Conservation (phyloP, 768 basidiomycete genomes). For the Vararia minispora region DNA sequence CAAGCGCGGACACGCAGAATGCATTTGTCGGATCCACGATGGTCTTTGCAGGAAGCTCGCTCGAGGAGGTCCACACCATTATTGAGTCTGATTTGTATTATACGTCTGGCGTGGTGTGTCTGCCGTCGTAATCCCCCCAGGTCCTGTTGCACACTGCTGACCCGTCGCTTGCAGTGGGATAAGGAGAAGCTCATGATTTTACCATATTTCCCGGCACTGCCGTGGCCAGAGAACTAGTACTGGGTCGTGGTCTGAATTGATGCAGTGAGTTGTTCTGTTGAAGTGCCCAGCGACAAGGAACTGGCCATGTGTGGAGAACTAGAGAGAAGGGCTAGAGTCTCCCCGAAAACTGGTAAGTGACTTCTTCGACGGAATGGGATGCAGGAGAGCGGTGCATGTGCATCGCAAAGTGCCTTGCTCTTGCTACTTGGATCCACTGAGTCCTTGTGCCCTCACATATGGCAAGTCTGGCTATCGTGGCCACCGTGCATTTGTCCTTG, state of each 20-base stretch:
- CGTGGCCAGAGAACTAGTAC: conserved; percentile 6
- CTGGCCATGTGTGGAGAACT: too few relatives aligned
- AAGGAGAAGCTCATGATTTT: conserved; percentile 6
- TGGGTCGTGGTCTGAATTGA: not conserved
- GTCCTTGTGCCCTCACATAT: too few relatives aligned
- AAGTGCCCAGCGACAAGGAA: too few relatives aligned
- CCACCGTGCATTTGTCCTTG: too few relatives aligned
- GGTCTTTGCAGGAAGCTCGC: conserved; percentile 12
- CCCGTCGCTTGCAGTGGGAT: conserved; percentile 4
- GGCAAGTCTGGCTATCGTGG: too few relatives aligned
- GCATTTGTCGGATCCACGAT: conserved; percentile 19
- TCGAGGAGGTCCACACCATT: conserved; percentile 17
- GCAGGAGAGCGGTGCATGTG: too few relatives aligned
- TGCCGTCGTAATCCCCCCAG: not conserved
- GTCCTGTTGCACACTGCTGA: not conserved
- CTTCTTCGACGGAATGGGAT: too few relatives aligned
- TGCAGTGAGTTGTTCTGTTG: too few relatives aligned
- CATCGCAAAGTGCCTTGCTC: too few relatives aligned
- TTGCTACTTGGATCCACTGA: too few relatives aligned
- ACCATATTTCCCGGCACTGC: conserved; percentile 7
- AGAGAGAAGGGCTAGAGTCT: too few relatives aligned
- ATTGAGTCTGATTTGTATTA: conserved; percentile 21
- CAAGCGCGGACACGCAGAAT: conserved; percentile 2
- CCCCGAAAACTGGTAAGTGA: too few relatives aligned
- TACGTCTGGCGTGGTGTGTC: conserved; percentile 17